phyloP scores from a whole-genome alignment of 345 rosid genomes.

The Salix udensis region DNA sequence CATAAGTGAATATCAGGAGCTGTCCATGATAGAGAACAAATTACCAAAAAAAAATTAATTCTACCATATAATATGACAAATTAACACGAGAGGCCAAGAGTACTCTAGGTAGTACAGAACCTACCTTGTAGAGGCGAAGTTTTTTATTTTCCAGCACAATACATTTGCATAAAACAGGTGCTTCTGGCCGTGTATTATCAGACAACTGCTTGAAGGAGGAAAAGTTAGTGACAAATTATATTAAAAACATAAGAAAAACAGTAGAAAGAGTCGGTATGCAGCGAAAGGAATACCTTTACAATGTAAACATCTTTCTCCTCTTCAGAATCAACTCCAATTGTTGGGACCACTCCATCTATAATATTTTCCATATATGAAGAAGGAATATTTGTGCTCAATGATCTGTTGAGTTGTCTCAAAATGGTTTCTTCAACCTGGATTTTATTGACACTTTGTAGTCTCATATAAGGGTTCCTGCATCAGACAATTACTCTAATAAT shows the following conservation, averaged over 20 bases:
- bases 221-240: background rate
- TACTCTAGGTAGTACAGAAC: constrained; percentile 19
- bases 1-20: background rate
- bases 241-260: background rate
- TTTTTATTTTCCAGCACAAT: constrained; percentile 35
- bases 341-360: constrained; percentile 30
- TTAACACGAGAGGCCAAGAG: no score
- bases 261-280: background rate
- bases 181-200: constrained; percentile 16
- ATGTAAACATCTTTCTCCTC: constrained; percentile 45
- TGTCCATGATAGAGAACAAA: no score
- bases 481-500: no score
- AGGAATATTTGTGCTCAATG: constrained; percentile 41
- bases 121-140: constrained; percentile 54
- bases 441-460: constrained; percentile 18
- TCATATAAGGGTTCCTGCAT: constrained; percentile 25
- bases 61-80: no score
- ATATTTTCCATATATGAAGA: constrained; percentile 35
- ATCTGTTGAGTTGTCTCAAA: constrained; percentile 23
- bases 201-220: constrained; percentile 39
- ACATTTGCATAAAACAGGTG: constrained; percentile 55
- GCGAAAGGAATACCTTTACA: constrained; percentile 43
- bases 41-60: no score
- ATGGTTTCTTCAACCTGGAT: constrained; percentile 27
- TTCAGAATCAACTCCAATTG: constrained; percentile 32